These are phyloP conservation scores for Candida hungchunana DNA, from an alignment of 805 yeast genomes.

Conservation along the genomic window DNA sequence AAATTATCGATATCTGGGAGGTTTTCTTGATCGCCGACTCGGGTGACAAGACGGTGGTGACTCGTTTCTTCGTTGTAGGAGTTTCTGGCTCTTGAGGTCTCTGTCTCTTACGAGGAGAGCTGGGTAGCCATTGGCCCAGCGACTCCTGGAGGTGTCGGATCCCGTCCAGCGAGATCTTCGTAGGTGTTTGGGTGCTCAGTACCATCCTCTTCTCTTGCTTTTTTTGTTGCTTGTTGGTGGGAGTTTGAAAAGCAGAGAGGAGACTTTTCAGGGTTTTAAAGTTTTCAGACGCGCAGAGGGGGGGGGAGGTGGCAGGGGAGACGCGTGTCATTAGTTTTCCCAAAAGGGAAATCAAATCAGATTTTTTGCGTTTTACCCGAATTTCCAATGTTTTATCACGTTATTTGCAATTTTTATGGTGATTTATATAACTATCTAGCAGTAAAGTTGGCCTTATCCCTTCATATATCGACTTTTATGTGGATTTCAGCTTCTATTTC, in stretches of 20 bases:
- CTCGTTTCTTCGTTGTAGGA: slow-evolving; percentile 9
- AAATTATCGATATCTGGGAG: slow-evolving; percentile 10
- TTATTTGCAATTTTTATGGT: too few species aligned
- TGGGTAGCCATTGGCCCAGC: not conserved
- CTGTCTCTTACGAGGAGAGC: not conserved
- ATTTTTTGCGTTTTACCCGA: too few species aligned
- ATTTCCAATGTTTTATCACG: too few species aligned
- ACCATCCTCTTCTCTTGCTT: slow-evolving; percentile 3
- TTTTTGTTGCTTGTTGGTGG: not conserved
- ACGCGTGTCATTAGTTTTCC: slow-evolving; percentile 15
- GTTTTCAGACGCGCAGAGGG: slow-evolving; percentile 1
- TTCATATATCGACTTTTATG: too few species aligned
- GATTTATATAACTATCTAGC: too few species aligned
- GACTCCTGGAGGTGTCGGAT: slow-evolving; percentile 1
- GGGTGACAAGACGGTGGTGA: slow-evolving; percentile 1
- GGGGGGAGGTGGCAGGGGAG: slow-evolving; percentile 2
- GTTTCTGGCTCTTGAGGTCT: not conserved
- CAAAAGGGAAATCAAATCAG: slow-evolving; percentile 8
- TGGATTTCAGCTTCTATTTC: too few species aligned
- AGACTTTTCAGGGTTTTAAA: not conserved
- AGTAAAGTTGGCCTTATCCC: too few species aligned
- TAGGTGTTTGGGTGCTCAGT: not conserved
- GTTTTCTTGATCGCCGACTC: slow-evolving; percentile 10
- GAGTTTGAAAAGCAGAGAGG: not conserved
- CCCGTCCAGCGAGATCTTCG: not conserved